Evolutionary conservation across 73 alveolate genomes (phyloP), one percentile per base, ranked within the genome.

Genomic region (Symbiodinium natans): DNA sequence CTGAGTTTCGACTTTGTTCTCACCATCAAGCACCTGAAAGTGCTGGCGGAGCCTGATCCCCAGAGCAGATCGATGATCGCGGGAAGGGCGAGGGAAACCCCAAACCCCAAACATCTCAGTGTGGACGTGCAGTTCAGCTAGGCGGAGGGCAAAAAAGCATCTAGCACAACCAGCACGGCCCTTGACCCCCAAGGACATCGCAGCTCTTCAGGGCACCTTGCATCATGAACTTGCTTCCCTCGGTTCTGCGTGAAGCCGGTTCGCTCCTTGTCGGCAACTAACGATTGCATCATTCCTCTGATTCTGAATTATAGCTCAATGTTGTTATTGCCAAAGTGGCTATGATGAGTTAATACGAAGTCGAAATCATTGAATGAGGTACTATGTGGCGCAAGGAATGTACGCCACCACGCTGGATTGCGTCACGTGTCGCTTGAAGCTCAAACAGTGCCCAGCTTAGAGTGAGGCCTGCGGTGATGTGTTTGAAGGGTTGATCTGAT

Each of bases 361-460:
- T n/a, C n/a, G n/a, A n/a, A 46, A 46, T 13, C 59, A 46, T 46
- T 46, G 23, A 27, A 11, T 29, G 38, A 86, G 94, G 94, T 86
- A 86, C 41, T 86, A 21, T 38, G 83, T 86, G 39, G 94, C 83
- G 94, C 94, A 86, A 84, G 94, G 94, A 11, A 86, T 86, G 94
- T 86, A 86, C 59, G 73, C 84, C 31, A 86, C 94, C 6, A 86
- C 94, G 84, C 41, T 80, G 56, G 94, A 86, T n/a, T 86, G 94
- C 41, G 94, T 86, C 19, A 86, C 83, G 40, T 86, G 94, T 63
- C 94, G 94, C 17, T 38, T 36, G 94, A 75, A 86, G 84, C 94
- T 86, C 59, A 68, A 56, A 86, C 68, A 86, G 94, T 27, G 41
- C 41, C 84, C 59, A n/a, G 29, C 41, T 84, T 80, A 80, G 34